Evolutionary conservation across 169 alveolate genomes (phyloP), one percentile per base, ranked within the genome.

Genomic region (Cryptosporidium andersoni): DNA sequence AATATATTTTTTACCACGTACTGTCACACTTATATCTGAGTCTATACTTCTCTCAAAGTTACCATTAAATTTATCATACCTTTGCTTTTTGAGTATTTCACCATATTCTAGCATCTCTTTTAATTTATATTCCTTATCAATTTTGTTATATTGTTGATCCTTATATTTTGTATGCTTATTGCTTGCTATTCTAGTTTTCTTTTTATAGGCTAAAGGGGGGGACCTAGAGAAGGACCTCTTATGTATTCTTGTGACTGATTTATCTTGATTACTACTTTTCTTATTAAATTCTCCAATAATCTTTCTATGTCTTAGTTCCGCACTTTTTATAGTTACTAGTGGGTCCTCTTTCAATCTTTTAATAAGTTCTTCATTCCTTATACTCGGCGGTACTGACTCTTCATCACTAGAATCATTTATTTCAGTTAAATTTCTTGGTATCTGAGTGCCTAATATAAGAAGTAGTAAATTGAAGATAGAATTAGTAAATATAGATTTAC

Each of bases 341-440:
- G 85, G 85, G 47, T 74, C 85, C 6, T 74, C 85, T 60, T 16
- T 74, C 34, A 74, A 51, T 74, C 85, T 74, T 7, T 53, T 74
- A 4, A 74, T 16, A 5, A 74, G 55, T 60, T 74, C 85, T 14
- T 60, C 60, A 14, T 74, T 68, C 37, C 60, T 68, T 25, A 74
- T 55, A n/a, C 47, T 68, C 11, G 43, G 52, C 49, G 14, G 53
- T 16, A 52, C 12, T 2, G 14, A 39, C 14, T 34, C 47, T n/a
- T 9, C 53, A 34, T 42, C 68, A 34, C 36, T 34, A 11, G 55
- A 34, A 9, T 16, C 4, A 34, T 34, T 48, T n/a, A 51, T 12
- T 60, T 74, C 85, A 40, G 74, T 63, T 48, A 74, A 60, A 25
- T 58, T 8, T 62, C 60, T 74, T 25, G 74, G 43, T 3, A 51